Evolutionary conservation across 352 stramenopile species (phyloP).

Genomic region (Globisporangium lucens): DNA sequence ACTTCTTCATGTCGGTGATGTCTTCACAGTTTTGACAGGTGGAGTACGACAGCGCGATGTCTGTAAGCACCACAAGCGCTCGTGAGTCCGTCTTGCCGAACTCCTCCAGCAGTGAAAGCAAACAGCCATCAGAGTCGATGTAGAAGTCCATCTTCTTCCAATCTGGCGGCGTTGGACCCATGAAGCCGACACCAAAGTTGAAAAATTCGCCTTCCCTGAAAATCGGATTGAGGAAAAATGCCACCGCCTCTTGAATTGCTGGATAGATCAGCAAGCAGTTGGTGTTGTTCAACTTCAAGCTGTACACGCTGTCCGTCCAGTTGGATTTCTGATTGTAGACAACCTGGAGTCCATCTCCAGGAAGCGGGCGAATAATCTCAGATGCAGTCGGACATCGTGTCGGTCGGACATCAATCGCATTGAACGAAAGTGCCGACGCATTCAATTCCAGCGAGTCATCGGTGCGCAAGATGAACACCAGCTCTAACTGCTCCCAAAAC

Average conservation of each 20-base stretch:
- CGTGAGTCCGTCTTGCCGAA: constrained; percentile 65
- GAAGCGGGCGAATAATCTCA: constrained; percentile 69
- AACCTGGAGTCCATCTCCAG: constrained; percentile 69
- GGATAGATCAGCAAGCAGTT: constrained; percentile 77
- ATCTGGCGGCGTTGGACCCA: constrained; percentile 52
- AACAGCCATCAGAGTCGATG: constrained; percentile 59
- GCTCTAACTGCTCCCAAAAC: constrained; percentile 78
- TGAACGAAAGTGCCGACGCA: constrained; percentile 56
- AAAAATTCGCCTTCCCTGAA: constrained; percentile 38
- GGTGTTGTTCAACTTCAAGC: constrained; percentile 69
- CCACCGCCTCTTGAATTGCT: constrained; percentile 53
- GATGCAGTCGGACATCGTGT: constrained; percentile 44
- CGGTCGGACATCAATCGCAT: constrained; percentile 58
- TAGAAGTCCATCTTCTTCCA: constrained; percentile 83
- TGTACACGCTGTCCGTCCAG: constrained; percentile 74
- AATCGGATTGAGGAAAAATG: constrained; percentile 69
- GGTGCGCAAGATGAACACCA: constrained; percentile 74
- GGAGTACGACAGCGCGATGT: constrained; percentile 62
- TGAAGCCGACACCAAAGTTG: constrained; percentile 66
- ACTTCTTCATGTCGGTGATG: constrained; percentile 68
- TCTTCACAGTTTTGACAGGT: constrained; percentile 57
- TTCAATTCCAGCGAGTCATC: constrained; percentile 79
- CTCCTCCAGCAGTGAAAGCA: constrained; percentile 82
- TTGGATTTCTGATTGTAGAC: constrained; percentile 75
- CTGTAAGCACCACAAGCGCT: constrained; percentile 71